Evolutionary conservation across 371 early-diverging fungal species (phyloP).

Genomic region (Rhizopus sp.): DNA sequence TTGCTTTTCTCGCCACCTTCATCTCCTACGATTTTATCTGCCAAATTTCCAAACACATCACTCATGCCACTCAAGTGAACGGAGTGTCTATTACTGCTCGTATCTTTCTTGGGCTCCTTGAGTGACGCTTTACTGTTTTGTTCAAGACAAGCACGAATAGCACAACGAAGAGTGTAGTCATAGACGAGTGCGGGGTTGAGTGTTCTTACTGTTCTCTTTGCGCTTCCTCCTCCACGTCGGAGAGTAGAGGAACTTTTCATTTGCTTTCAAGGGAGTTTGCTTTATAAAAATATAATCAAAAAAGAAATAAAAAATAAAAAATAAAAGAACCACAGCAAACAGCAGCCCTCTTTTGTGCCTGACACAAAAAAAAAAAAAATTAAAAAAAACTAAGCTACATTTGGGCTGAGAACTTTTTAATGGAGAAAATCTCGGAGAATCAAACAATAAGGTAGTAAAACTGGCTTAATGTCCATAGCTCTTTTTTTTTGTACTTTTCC

Average conservation of each 20-base stretch:
- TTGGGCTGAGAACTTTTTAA: slow-evolving; percentile 6
- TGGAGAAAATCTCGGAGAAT: neutral
- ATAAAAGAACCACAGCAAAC: slow-evolving; percentile 70
- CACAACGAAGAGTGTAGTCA: slow-evolving; percentile 44
- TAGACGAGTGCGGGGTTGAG: slow-evolving; percentile 35
- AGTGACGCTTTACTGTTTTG: slow-evolving; percentile 17
- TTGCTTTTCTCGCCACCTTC: slow-evolving; percentile 25
- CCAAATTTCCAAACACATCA: slow-evolving; percentile 34
- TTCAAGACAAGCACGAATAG: slow-evolving; percentile 41
- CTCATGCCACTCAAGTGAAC: slow-evolving; percentile 32
- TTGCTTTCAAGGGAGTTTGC: slow-evolving; percentile 16
- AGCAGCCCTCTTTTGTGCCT: slow-evolving; percentile 41
- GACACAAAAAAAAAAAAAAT: slow-evolving; percentile 8
- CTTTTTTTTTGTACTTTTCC: neutral
- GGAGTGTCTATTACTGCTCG: slow-evolving; percentile 23
- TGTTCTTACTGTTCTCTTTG: slow-evolving; percentile 26
- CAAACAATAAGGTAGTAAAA: neutral
- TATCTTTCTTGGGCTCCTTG: slow-evolving; percentile 20
- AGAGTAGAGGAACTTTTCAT: slow-evolving; percentile 20
- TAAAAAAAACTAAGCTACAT: neutral
- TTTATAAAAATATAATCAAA: slow-evolving; percentile 6
- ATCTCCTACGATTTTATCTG: slow-evolving; percentile 33
- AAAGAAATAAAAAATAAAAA: slow-evolving; percentile 1
- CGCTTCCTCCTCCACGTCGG: slow-evolving; percentile 30
- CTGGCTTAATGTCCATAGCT: neutral